A percentile compares a stretch with the other conserved stretches of the same genome.
phyloP scores from a whole-genome alignment of 2,329 filamentous ascomycete species.

The Laburnicola sp. region DNA sequence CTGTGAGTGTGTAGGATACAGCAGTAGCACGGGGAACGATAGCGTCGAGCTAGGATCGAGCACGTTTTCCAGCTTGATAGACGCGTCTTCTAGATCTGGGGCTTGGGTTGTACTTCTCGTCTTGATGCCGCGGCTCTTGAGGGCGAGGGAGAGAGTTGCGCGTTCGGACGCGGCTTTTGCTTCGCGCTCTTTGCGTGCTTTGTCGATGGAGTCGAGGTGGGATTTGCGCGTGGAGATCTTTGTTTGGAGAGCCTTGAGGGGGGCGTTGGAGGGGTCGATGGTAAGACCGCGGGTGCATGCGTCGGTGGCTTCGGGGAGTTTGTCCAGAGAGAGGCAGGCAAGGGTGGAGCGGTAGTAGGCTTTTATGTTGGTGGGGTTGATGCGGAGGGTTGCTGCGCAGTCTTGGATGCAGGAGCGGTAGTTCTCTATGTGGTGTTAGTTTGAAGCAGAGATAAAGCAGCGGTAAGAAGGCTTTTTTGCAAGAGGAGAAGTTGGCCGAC shows the following conservation, averaged over 20 bases:
- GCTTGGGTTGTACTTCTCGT: slow-evolving; percentile 68
- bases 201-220: slow-evolving; percentile 59
- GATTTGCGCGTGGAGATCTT: slow-evolving; percentile 66
- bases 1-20: slow-evolving; percentile 82
- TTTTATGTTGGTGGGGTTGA: slow-evolving; percentile 83
- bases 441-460: neutral
- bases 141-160: slow-evolving; percentile 53
- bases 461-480: too few species aligned
- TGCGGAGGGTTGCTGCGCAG: slow-evolving; percentile 74
- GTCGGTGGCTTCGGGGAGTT: slow-evolving; percentile 77
- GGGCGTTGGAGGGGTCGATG: slow-evolving; percentile 69
- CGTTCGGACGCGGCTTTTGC: slow-evolving; percentile 61
- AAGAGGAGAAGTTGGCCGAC: neutral
- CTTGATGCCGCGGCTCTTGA: slow-evolving; percentile 72
- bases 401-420: slow-evolving; percentile 85
- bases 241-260: slow-evolving; percentile 63
- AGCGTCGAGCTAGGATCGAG: slow-evolving; percentile 73
- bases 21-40: slow-evolving; percentile 74
- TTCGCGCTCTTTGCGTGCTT: slow-evolving; percentile 59
- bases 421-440: slow-evolving; percentile 62
- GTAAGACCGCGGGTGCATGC: slow-evolving; percentile 73
- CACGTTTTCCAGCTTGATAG: slow-evolving; percentile 70
- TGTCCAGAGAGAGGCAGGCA: slow-evolving; percentile 78
- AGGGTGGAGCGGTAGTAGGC: slow-evolving; percentile 83
- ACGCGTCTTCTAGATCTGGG: slow-evolving; percentile 86